Conservation (phyloP, 1,284 basidiomycete genomes). For the Phylloboletellus chloephorus region DNA sequence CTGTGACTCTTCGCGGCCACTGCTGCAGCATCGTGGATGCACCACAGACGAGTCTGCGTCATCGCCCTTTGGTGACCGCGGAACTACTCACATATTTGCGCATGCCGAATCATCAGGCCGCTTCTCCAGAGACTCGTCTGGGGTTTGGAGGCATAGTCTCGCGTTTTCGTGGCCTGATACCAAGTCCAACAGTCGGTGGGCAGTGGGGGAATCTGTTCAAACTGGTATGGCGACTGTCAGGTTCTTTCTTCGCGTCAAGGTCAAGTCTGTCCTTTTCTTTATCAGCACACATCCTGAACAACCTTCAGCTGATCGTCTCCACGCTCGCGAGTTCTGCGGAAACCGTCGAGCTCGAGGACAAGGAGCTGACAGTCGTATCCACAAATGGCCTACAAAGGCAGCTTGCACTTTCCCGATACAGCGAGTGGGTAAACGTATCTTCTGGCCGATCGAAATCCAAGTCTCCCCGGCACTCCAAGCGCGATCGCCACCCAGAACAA, state of each 20-base stretch:
- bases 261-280: conserved; percentile 26
- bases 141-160: conserved; percentile 58
- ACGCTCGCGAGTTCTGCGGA: conserved; percentile 50
- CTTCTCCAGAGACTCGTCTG: conserved; percentile 49
- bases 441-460: conserved; percentile 52
- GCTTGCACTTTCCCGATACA: conserved; percentile 58
- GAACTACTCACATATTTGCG: conserved; percentile 49
- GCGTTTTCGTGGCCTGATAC: conserved; percentile 67
- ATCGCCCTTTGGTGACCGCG: conserved; percentile 25
- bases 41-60: conserved; percentile 15
- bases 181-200: conserved; percentile 66
- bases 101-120: conserved; percentile 53
- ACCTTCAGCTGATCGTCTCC: conserved; percentile 50
- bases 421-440: conserved; percentile 37
- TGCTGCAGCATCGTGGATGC: conserved; percentile 22
- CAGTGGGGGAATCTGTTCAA: conserved; percentile 68
- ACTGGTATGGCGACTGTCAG: conserved; percentile 61
- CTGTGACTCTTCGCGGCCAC: conserved; percentile 32
- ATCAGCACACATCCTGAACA: conserved; percentile 9
- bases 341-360: conserved; percentile 61
- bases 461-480: conserved; percentile 45
- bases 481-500: conserved; percentile 35
- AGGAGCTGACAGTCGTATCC: conserved; percentile 58
- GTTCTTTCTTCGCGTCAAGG: conserved; percentile 68
- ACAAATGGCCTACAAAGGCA: conserved; percentile 66